These are phyloP conservation scores for Pulveroboletus sp. DNA, from an alignment of 768 basidiomycete species.

Conservation along the genomic window DNA sequence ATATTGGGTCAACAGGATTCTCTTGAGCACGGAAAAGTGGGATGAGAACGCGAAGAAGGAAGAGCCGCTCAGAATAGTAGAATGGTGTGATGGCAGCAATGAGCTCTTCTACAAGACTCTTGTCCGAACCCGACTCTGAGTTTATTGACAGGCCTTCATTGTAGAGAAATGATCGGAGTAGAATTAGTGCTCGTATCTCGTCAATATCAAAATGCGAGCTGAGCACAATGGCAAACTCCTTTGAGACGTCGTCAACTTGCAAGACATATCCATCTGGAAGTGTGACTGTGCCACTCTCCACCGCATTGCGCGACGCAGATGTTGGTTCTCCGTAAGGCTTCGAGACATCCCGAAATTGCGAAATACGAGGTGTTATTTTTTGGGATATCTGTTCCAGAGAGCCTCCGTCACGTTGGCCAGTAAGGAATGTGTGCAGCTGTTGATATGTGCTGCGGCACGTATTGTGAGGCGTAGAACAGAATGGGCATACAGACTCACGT, in stretches of 20 bases:
- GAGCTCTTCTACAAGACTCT: slow-evolving; percentile 31
- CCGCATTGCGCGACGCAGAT: slow-evolving; percentile 56
- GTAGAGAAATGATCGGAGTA: slow-evolving; percentile 74
- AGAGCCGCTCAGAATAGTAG: slow-evolving; percentile 77
- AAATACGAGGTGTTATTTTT: slow-evolving; percentile 52
- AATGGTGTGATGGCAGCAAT: slow-evolving; percentile 73
- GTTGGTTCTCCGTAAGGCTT: slow-evolving; percentile 69
- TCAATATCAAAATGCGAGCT: slow-evolving; percentile 73
- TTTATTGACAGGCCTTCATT: slow-evolving; percentile 64
- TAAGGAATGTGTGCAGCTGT: slow-evolving; percentile 56
- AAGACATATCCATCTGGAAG: slow-evolving; percentile 62
- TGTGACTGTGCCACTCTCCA: slow-evolving; percentile 64
- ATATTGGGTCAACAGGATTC: slow-evolving; percentile 49
- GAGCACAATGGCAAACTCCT: slow-evolving; percentile 65
- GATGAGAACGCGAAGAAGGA: slow-evolving; percentile 61
- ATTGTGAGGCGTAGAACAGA: neutral
- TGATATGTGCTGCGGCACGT: slow-evolving; percentile 50
- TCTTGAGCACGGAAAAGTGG: slow-evolving; percentile 72
- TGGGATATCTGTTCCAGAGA: slow-evolving; percentile 54
- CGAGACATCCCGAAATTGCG: slow-evolving; percentile 52
- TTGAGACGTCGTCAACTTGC: slow-evolving; percentile 63
- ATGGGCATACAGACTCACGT: slow-evolving; percentile 37
- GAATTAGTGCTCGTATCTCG: slow-evolving; percentile 69
- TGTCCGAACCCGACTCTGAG: slow-evolving; percentile 41
- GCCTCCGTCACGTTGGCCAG: slow-evolving; percentile 55